Percentiles rank a stretch among this genome's conserved stretches.
Evolutionary conservation across 768 basidiomycete genomes (phyloP).

Genomic region (Mycena kentingensis): DNA sequence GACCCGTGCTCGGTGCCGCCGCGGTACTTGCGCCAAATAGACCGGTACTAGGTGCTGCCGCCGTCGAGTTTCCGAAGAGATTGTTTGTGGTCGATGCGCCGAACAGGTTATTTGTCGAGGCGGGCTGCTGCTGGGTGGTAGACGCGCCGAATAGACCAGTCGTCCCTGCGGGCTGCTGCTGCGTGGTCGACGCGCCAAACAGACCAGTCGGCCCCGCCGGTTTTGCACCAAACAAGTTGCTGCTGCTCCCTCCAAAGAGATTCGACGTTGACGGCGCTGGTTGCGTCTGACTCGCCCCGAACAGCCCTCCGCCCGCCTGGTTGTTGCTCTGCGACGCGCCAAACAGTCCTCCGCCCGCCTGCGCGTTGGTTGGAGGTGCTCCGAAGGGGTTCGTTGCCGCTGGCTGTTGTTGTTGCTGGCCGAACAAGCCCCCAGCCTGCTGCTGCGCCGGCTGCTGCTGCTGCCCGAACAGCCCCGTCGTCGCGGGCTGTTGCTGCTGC

Average conservation of each 20-base stretch:
- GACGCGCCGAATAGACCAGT: conserved; percentile 21
- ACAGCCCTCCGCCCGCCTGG: conserved; percentile 27
- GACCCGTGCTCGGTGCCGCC: too few relatives aligned
- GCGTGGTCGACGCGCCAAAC: conserved; percentile 25
- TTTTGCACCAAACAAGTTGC: conserved; percentile 16
- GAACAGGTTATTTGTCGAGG: too few relatives aligned
- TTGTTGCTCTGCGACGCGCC: conserved; percentile 26
- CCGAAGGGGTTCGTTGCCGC: conserved; percentile 15
- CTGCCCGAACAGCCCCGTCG: conserved; percentile 21
- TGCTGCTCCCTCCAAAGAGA: conserved; percentile 6
- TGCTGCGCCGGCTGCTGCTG: conserved; percentile 19
- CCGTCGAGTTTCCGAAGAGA: too few relatives aligned
- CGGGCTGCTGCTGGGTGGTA: conserved; percentile 21
- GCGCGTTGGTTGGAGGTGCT: conserved; percentile 19
- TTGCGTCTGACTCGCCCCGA: conserved; percentile 26
- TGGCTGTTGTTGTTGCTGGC: conserved; percentile 26
- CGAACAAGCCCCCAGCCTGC: conserved; percentile 37
- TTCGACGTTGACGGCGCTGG: conserved; percentile 8
- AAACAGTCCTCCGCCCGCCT: conserved; percentile 28
- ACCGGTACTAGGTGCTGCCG: too few relatives aligned
- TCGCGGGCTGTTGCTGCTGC: conserved; percentile 17
- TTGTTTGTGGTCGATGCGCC: too few relatives aligned
- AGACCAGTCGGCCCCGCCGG: conserved; percentile 16
- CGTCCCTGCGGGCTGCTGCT: conserved; percentile 18
- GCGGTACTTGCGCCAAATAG: too few relatives aligned